A percentile compares a stretch with the other conserved stretches of the same genome.
These are phyloP conservation scores for Melaleuca quinquenervia DNA, from an alignment of 345 rosid genomes.

Conservation along the genomic window DNA sequence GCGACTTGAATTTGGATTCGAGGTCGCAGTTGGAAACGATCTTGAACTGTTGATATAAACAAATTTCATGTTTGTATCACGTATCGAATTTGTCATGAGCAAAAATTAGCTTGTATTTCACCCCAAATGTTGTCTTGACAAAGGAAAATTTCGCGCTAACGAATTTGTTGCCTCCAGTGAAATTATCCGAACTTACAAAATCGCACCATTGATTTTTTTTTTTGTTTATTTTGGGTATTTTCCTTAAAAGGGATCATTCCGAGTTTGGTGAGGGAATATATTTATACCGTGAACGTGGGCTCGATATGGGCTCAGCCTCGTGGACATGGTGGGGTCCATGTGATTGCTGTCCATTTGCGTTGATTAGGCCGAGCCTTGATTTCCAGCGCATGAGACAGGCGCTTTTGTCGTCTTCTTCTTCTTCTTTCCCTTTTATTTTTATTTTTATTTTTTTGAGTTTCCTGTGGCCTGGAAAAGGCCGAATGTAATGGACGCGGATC, in stretches of 20 bases:
- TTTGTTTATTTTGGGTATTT: background rate
- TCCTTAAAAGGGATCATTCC: background rate
- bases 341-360: background rate
- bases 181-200: background rate
- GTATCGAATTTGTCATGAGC: rapidly evolving
- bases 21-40: background rate
- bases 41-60: background rate
- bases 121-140: rapidly evolving
- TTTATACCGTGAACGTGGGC: background rate
- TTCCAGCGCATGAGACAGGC: background rate
- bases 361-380: background rate
- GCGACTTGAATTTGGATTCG: background rate
- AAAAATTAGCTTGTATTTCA: background rate
- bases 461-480: background rate
- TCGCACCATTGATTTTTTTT: background rate
- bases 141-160: background rate
- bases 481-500: too few relatives aligned
- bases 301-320: background rate
- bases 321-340: background rate
- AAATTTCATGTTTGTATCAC: rapidly evolving
- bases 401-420: background rate
- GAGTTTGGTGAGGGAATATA: background rate
- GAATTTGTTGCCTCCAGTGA: background rate
- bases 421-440: too few relatives aligned
- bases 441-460: background rate